Base-by-base conservation (phyloP, 805 yeast genomes). In the Candida hungchunana region DNA sequence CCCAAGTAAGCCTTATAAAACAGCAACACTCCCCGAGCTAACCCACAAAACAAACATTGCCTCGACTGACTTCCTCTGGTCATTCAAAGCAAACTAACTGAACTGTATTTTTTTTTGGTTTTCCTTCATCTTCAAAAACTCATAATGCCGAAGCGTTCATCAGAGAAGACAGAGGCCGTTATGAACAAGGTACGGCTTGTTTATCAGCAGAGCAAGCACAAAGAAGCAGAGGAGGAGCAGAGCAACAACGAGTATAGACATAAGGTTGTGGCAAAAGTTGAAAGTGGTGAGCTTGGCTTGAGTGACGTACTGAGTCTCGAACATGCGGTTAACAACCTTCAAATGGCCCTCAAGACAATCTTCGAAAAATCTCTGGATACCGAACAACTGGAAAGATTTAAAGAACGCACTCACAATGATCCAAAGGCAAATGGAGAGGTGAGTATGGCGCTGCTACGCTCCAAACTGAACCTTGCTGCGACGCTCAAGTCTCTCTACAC, bases 381-480 rank as follows among this genome's bases (percentile, higher is more conserved):
- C 10, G 58, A 65, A 11, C 60, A 69, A 6, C 58, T 70, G 67
- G 41, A 62, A 49, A 38, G 48, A 26, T 43, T 59, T 52, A 26
- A 69, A 3, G 12, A 18, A 7, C 28, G 31, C n/a, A 22, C 25
- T 2, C 47, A 56, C 10, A 42, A 52, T 16, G 48, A 61, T n/a
- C 43, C 51, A 18, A 57, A 67, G 15, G 43, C 47, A 7, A 40
- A 53, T 9, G 60, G 64, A 3, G 71, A 73, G 26, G 60, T 77
- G 7, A 48, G 71, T 12, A 64, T 75, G 7, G 71, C 79, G 5
- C 52, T 82, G 29, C 55, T 71, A 8, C 67, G 78, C 38, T 69
- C 72, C 28, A 71, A 80, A 36, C 50, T 85, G 16, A 69, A 69
- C 34, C 55, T 85, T 17, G 86, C 86, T 1, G 64, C 84, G 0